Evolutionary conservation across 2,329 filamentous ascomycete genomes (phyloP).

Genomic region (Trichophyton mentagrophytes): DNA sequence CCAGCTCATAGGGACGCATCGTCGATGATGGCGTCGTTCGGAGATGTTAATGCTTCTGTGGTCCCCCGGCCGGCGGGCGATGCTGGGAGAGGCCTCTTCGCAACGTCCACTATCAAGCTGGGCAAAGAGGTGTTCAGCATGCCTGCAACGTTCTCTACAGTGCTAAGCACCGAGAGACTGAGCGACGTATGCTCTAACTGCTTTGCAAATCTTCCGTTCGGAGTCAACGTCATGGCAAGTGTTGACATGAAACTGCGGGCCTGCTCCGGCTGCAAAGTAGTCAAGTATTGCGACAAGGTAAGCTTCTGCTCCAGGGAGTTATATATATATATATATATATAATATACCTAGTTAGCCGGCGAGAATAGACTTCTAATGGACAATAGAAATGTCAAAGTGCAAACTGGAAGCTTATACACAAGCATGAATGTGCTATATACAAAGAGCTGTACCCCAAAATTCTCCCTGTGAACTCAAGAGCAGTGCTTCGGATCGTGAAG

Average conservation of each 20-base stretch:
- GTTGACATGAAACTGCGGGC: constrained; percentile 35
- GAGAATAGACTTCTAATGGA: background rate
- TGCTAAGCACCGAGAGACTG: constrained; percentile 36
- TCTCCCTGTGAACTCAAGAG: constrained; percentile 45
- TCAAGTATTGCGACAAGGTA: constrained; percentile 50
- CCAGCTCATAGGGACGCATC: background rate
- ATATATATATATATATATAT: too few relatives aligned
- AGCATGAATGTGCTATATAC: constrained; percentile 46
- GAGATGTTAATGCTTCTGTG: background rate
- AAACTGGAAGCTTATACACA: constrained; percentile 48
- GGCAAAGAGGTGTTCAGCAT: background rate
- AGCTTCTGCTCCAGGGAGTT: constrained; percentile 11
- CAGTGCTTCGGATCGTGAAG: constrained; percentile 42
- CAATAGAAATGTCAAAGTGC: constrained; percentile 44
- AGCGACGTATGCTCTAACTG: constrained; percentile 47
- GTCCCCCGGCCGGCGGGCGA: background rate
- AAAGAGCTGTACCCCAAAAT: constrained; percentile 33
- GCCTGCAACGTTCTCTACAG: background rate
- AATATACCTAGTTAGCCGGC: too few relatives aligned
- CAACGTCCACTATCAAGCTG: background rate
- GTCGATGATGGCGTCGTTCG: background rate
- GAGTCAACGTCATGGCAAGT: constrained; percentile 11
- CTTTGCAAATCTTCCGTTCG: constrained; percentile 21
- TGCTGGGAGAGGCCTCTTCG: background rate
- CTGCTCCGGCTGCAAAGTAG: constrained; percentile 46